Percentiles rank a stretch among this genome's conserved stretches.
phyloP scores from a whole-genome alignment of 805 yeast species.

The Suhomyces sp. region DNA sequence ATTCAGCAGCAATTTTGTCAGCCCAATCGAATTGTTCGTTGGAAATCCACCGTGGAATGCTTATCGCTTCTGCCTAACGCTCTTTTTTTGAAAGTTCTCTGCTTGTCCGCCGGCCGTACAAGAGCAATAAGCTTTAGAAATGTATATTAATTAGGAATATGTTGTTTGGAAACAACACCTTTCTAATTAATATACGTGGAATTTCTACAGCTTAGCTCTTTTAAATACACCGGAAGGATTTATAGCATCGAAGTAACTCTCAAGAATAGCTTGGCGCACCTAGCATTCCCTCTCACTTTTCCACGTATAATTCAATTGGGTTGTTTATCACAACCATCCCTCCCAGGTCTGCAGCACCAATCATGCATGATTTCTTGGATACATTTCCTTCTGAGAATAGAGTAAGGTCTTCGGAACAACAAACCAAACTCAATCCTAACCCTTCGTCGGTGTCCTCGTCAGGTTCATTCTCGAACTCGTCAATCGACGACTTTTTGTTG shows the following conservation, averaged over 20 bases:
- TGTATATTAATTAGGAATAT: slow-evolving; percentile 21
- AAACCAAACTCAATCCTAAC: neutral
- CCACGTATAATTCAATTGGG: slow-evolving; percentile 12
- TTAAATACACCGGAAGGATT: slow-evolving; percentile 14
- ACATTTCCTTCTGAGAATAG: slow-evolving; percentile 10
- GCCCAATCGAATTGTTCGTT: slow-evolving; percentile 6
- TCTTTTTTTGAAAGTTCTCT: slow-evolving; percentile 25
- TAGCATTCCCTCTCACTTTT: slow-evolving; percentile 1
- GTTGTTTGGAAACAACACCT: slow-evolving; percentile 12
- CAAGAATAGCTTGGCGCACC: too few species aligned
- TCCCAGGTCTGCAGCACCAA: slow-evolving; percentile 42
- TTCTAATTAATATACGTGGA: slow-evolving; percentile 26
- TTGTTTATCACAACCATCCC: slow-evolving; percentile 4
- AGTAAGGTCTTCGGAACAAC: slow-evolving; percentile 8
- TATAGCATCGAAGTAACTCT: slow-evolving; percentile 36
- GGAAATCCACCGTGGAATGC: slow-evolving; percentile 1
- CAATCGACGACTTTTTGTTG: slow-evolving; percentile 15
- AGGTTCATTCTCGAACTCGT: slow-evolving; percentile 2
- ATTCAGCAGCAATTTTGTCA: slow-evolving; percentile 47
- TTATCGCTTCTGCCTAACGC: slow-evolving; percentile 3
- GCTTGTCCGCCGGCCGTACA: slow-evolving; percentile 22
- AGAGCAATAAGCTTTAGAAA: neutral
- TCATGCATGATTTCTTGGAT: slow-evolving; percentile 31
- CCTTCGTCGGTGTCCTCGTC: slow-evolving; percentile 7
- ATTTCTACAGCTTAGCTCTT: slow-evolving; percentile 9